Conservation (phyloP, 164 flowering plant genomes). For the Piper longum region DNA sequence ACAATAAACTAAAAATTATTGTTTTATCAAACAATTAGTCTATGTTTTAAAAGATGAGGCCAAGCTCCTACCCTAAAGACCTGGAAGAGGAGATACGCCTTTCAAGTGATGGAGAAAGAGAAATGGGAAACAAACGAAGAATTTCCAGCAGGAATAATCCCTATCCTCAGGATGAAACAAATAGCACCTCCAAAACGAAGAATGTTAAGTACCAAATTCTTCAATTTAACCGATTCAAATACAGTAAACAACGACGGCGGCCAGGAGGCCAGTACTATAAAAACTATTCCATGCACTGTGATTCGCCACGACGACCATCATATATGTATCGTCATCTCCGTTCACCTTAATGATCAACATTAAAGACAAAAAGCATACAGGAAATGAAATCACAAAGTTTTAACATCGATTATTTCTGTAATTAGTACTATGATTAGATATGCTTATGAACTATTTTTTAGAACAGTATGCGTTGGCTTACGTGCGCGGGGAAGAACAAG, state of each 20-base stretch:
- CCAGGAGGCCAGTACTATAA: no score
- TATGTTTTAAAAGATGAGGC: background rate
- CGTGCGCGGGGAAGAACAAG: background rate
- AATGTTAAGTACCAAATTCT: background rate
- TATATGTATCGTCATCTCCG: no score
- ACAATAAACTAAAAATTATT: background rate
- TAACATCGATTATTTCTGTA: no score
- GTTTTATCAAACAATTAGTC: background rate
- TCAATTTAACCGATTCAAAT: background rate
- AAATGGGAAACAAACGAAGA: background rate
- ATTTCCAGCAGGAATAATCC: conserved; percentile 1
- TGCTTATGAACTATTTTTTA: no score
- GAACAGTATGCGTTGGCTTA: background rate
- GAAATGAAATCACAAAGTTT: no score
- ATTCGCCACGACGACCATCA: no score
- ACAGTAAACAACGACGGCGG: no score
- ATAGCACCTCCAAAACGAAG: background rate
- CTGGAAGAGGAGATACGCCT: background rate
- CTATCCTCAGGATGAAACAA: background rate
- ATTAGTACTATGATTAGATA: no score
- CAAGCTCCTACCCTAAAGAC: background rate
- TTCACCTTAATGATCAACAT: no score
- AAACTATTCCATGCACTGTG: no score
- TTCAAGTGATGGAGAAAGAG: background rate
- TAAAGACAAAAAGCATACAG: no score